Evolutionary conservation across 1,139 yeast genomes (phyloP).

Genomic region (Suhomyces taliae): DNA sequence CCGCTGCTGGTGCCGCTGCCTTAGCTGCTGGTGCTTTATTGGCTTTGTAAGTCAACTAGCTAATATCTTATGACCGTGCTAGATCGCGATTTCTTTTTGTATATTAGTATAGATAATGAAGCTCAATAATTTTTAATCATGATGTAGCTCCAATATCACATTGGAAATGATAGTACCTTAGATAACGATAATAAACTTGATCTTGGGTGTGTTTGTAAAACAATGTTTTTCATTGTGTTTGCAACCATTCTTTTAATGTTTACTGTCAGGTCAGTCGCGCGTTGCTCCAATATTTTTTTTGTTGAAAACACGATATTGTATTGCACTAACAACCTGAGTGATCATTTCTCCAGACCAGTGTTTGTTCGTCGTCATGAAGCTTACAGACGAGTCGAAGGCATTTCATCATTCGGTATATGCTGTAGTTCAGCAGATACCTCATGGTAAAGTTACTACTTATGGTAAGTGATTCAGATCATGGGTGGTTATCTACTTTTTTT

Average conservation of each 20-base stretch:
- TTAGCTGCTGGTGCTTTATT: slow-evolving; percentile 37
- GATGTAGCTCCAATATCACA: neutral
- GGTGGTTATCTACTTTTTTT: too few relatives aligned
- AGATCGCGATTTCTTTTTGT: slow-evolving; percentile 6
- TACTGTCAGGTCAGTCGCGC: too few relatives aligned
- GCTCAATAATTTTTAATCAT: neutral
- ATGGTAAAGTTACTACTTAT: slow-evolving; percentile 67
- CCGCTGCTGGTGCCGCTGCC: slow-evolving; percentile 30
- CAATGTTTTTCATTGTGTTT: too few relatives aligned
- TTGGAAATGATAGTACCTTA: too few relatives aligned
- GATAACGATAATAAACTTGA: too few relatives aligned
- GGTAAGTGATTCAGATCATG: slow-evolving; percentile 33
- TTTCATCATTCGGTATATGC: slow-evolving; percentile 64
- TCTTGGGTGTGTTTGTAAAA: too few relatives aligned
- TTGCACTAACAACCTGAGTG: neutral
- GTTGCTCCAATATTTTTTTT: too few relatives aligned
- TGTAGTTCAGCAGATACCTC: slow-evolving; percentile 54
- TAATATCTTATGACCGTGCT: slow-evolving; percentile 8
- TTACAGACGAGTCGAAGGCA: slow-evolving; percentile 51
- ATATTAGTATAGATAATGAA: slow-evolving; percentile 11
- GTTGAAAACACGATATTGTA: too few relatives aligned
- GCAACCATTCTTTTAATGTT: too few relatives aligned
- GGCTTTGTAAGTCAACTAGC: slow-evolving; percentile 25
- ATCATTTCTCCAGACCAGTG: neutral
- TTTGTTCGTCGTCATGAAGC: slow-evolving; percentile 17